A percentile compares a stretch with the other conserved stretches of the same genome.
phyloP scores from a whole-genome alignment of 805 yeast species.

The Cyberlindnera maclurae region DNA sequence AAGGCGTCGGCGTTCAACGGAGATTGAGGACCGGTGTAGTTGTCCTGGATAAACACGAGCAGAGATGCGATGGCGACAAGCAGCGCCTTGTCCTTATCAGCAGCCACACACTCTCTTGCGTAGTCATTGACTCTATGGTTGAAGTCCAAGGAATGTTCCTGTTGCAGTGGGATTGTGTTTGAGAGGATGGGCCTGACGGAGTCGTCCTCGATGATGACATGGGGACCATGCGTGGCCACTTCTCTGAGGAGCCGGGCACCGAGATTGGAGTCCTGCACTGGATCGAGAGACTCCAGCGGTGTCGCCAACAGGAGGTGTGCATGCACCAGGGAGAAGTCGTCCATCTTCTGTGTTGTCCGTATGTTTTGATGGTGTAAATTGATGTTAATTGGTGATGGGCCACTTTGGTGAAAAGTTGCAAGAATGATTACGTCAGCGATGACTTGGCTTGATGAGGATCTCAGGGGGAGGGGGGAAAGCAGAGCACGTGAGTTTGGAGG shows the following conservation, averaged over 20 bases:
- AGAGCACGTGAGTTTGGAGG: no score
- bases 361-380: no score
- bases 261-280: not conserved
- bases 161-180: not conserved
- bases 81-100: conserved; percentile 9
- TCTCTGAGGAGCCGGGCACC: not conserved
- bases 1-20: conserved; percentile 29
- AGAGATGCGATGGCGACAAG: conserved; percentile 45
- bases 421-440: no score
- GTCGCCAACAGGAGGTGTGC: conserved; percentile 8
- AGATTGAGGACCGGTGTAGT: conserved; percentile 77
- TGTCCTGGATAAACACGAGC: conserved; percentile 65
- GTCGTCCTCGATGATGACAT: not conserved
- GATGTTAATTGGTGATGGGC: no score
- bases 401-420: no score
- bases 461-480: no score
- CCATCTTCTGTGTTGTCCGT: conserved; percentile 1
- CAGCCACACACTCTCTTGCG: conserved; percentile 1
- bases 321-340: conserved; percentile 5
- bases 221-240: conserved; percentile 2
- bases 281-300: conserved; percentile 6
- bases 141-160: not conserved
- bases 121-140: conserved; percentile 7
- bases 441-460: no score
- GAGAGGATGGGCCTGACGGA: not conserved